phyloP scores from a whole-genome alignment of 2,329 filamentous ascomycete genomes.

The Arachnomyces sp. region DNA sequence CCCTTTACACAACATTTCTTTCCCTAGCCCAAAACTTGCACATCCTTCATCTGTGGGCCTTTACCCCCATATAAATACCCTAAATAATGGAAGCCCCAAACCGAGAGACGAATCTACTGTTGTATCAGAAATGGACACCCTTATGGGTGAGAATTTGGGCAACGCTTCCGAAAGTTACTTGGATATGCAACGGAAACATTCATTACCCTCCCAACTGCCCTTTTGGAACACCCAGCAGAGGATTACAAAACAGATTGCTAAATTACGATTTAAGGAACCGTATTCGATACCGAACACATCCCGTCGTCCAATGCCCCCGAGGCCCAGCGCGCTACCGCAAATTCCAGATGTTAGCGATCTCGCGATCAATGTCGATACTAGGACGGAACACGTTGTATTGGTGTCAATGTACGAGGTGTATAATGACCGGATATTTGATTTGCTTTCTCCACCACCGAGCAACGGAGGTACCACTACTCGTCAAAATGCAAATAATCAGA shows the following conservation, averaged over 20 bases:
- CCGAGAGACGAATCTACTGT: conserved; percentile 1
- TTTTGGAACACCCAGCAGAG: conserved; percentile 20
- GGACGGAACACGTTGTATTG: conserved; percentile 76
- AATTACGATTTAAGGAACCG: conserved; percentile 45
- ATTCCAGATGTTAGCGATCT: conserved; percentile 67
- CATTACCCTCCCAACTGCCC: conserved; percentile 16
- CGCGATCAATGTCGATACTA: conserved; percentile 57
- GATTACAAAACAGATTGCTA: conserved; percentile 27
- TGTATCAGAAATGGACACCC: not conserved
- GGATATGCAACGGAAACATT: conserved; percentile 3
- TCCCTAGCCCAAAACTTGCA: conserved; percentile 14
- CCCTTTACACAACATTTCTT: conserved; percentile 23
- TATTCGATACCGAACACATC: conserved; percentile 49
- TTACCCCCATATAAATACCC: conserved; percentile 10
- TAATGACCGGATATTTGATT: conserved; percentile 94
- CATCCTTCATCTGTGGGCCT: conserved; percentile 13
- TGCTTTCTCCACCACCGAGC: conserved; percentile 50
- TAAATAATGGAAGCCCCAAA: conserved; percentile 7
- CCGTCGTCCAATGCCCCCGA: conserved; percentile 55
- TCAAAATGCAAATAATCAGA: conserved; percentile 45
- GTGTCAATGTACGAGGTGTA: conserved; percentile 99
- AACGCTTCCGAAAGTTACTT: not conserved
- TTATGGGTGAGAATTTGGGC: not conserved
- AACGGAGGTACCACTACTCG: conserved; percentile 32
- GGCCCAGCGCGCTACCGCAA: conserved; percentile 64